These are phyloP conservation scores for Crucihimalaya himalaica DNA, from an alignment of 345 rosid species.

Conservation along the genomic window DNA sequence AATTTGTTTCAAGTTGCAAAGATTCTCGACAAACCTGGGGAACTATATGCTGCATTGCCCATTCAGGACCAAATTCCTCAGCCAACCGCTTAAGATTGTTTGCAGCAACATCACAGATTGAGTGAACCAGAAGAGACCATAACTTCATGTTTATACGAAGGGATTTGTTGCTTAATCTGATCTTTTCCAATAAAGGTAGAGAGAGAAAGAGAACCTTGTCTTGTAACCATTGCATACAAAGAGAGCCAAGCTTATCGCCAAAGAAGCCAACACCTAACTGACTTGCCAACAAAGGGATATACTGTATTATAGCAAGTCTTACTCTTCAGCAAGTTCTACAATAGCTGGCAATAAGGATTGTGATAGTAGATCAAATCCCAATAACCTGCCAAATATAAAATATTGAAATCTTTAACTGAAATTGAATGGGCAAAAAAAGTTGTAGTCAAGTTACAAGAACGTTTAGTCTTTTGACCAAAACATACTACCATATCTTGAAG, in stretches of 20 bases:
- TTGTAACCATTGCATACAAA: constrained; percentile 98
- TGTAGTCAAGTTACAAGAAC: neutral
- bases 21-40: constrained; percentile 62
- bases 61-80: constrained; percentile 85
- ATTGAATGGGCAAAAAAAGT: neutral
- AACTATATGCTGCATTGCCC: constrained; percentile 90
- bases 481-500: too few relatives aligned
- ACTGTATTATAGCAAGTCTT: constrained; percentile 92
- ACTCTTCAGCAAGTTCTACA: constrained; percentile 97
- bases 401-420: neutral
- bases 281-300: constrained; percentile 90
- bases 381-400: constrained; percentile 58
- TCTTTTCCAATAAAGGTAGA: neutral
- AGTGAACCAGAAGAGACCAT: constrained; percentile 54
- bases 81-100: constrained; percentile 83
- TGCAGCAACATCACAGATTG: constrained; percentile 89
- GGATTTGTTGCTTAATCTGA: neutral
- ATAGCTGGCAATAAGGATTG: constrained; percentile 93
- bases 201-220: constrained; percentile 65
- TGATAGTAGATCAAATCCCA: constrained; percentile 90
- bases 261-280: constrained; percentile 94
- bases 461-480: neutral
- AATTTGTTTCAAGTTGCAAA: neutral
- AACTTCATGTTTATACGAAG: too few relatives aligned
- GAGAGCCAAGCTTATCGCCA: constrained; percentile 87